Percentiles rank a stretch among this genome's conserved stretches.
These are phyloP conservation scores for Theobroma grandiflorum DNA, from an alignment of 441 rosid genomes.

Conservation along the genomic window DNA sequence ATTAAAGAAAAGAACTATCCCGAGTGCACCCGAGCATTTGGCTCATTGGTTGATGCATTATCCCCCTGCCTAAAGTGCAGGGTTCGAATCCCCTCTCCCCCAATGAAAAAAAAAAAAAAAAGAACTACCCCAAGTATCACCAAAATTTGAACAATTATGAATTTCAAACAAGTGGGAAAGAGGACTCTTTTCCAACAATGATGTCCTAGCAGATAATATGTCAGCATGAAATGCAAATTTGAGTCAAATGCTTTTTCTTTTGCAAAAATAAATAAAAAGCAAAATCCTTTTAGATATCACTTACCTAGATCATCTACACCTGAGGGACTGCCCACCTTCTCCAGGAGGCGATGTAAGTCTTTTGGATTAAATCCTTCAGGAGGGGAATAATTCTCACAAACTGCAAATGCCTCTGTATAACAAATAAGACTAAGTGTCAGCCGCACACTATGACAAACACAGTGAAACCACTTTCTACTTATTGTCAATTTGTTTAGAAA, in stretches of 20 bases:
- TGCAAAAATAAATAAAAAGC: too few relatives aligned
- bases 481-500: background rate
- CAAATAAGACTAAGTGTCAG: slow-evolving; percentile 34
- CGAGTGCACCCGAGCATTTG: too few relatives aligned
- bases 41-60: too few relatives aligned
- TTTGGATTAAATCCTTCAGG: slow-evolving; percentile 89
- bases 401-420: slow-evolving; percentile 93
- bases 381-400: slow-evolving; percentile 93
- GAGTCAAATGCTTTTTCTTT: too few relatives aligned
- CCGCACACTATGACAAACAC: background rate
- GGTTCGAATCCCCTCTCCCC: too few relatives aligned
- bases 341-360: slow-evolving; percentile 84
- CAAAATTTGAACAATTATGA: background rate
- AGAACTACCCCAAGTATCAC: background rate
- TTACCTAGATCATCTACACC: slow-evolving; percentile 90
- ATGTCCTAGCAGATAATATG: background rate
- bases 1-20: background rate
- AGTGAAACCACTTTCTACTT: background rate
- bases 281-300: background rate
- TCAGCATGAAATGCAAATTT: too few relatives aligned
- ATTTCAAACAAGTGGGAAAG: background rate
- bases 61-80: too few relatives aligned
- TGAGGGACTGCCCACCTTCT: slow-evolving; percentile 93
- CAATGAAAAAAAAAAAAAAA: too few relatives aligned
- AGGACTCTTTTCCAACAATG: background rate